Percentiles rank a stretch among this genome's conserved stretches.
phyloP scores from a whole-genome alignment of 1,284 basidiomycete genomes.

The Trichosporon sp. region DNA sequence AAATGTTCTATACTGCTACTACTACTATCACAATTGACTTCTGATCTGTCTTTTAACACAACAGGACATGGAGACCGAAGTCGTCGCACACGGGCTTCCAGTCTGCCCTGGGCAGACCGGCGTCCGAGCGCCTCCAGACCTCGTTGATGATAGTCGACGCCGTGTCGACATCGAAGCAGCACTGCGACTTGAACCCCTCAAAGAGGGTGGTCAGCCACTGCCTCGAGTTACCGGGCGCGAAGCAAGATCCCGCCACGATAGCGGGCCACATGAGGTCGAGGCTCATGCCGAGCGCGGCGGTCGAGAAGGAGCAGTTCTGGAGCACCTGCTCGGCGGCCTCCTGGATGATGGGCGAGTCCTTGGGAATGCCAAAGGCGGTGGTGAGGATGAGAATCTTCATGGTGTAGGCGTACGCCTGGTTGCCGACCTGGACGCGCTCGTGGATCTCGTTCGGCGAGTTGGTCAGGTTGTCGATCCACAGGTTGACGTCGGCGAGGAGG shows the following conservation, averaged over 20 bases:
- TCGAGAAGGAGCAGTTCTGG: slow-evolving; percentile 51
- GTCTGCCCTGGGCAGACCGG: slow-evolving; percentile 40
- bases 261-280: slow-evolving; percentile 60
- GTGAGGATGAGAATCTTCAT: slow-evolving; percentile 60
- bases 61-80: slow-evolving; percentile 48
- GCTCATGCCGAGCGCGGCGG: slow-evolving; percentile 53
- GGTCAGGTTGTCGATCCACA: slow-evolving; percentile 52
- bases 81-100: slow-evolving; percentile 55
- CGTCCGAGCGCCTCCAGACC: slow-evolving; percentile 54
- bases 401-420: slow-evolving; percentile 55
- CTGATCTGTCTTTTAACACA: slow-evolving; percentile 22
- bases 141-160: slow-evolving; percentile 59
- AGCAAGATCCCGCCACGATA: slow-evolving; percentile 59
- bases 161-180: slow-evolving; percentile 63
- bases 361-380: slow-evolving; percentile 57
- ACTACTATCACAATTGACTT: neutral
- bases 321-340: slow-evolving; percentile 49
- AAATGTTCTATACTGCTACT: neutral
- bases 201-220: slow-evolving; percentile 58
- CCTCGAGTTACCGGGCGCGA: slow-evolving; percentile 54
- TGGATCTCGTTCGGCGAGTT: slow-evolving; percentile 46
- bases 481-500: slow-evolving; percentile 53
- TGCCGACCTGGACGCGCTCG: slow-evolving; percentile 57
- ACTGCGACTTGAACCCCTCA: slow-evolving; percentile 59
- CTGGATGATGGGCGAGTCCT: slow-evolving; percentile 57